Evolutionary conservation across 805 yeast species (phyloP).

Genomic region (Candida dajiaensis): DNA sequence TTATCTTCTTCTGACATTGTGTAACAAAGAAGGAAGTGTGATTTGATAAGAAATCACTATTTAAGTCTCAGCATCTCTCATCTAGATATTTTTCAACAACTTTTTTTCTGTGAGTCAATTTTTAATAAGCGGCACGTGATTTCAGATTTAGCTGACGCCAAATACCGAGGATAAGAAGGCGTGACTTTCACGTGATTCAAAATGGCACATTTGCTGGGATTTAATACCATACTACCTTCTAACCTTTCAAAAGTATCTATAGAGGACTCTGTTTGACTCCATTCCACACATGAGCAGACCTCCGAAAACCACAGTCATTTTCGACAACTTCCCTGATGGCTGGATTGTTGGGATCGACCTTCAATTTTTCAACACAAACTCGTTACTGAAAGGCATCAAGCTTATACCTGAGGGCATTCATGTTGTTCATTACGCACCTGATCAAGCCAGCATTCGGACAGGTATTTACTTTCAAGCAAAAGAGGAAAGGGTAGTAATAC

Average conservation of each 20-base stretch:
- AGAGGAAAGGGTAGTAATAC: conserved; percentile 28
- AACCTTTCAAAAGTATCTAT: too few species aligned
- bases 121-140: neutral
- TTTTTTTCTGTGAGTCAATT: neutral
- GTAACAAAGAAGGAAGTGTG: neutral
- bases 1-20: conserved; percentile 30
- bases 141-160: too few species aligned
- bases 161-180: neutral
- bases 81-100: neutral
- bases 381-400: conserved; percentile 44
- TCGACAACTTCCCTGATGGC: conserved; percentile 27
- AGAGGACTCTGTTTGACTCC: neutral
- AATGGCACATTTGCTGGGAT: neutral
- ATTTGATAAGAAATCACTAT: neutral
- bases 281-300: conserved; percentile 17
- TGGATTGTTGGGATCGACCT: conserved; percentile 43
- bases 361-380: conserved; percentile 39
- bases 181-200: neutral
- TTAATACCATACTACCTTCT: too few species aligned
- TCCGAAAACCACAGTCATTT: conserved; percentile 25
- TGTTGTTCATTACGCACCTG: conserved; percentile 45
- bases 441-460: conserved; percentile 29
- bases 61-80: neutral
- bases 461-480: conserved; percentile 34
- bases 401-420: conserved; percentile 46